Base-by-base conservation (phyloP, 768 basidiomycete genomes). In the Lactarius tabidus region DNA sequence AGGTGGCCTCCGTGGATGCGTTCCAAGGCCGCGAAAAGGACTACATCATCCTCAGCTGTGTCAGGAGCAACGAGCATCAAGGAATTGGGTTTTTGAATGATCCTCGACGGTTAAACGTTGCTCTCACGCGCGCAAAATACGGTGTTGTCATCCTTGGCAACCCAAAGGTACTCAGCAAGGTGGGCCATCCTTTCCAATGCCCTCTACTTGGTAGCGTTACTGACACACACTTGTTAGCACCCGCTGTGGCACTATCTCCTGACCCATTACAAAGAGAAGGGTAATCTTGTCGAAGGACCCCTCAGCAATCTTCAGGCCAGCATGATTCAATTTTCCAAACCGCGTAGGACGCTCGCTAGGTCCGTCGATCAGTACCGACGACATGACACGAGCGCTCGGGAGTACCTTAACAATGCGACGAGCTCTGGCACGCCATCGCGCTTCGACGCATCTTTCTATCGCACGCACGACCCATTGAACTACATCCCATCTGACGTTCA, bases 21-120 rank as follows among this genome's bases (percentile, higher is more conserved):
- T 99, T 99, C 85, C 97, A 99, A 74, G 97, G 97, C 56, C 85
- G 97, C 73, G 97, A 99, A 80, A 99, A 99, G 83, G 97, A 99
- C 75, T 99, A 99, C 72, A 98, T 99, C 75, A 98, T 99, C 72
- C 82, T 99, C 57, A 93, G 90, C 73, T 98, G 97, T 73, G 97
- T 99, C 20, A 81, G 97, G 75, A 96, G 94, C 78, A 99, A 99
- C 75, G 97, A 99, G 74, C 97, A 99, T 74, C 97, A 98, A 75
- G 97, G 97, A 39, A 99, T 99, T 65, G 97, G 97, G 54, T 99
- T 99, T 84, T 84, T 99, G 79, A 98, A 96, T 71, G 97, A 99
- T 75, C 97, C 97, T 8, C 81, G 97, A 68, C 87, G 97, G 61
- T 77, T 99, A 71, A 99, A 99, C 72, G 97, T 99, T 57, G 97